Evolutionary conservation across 148 eudicot genomes (phyloP), one percentile per base, ranked within the genome.

Genomic region (Dianthus caryophyllus): DNA sequence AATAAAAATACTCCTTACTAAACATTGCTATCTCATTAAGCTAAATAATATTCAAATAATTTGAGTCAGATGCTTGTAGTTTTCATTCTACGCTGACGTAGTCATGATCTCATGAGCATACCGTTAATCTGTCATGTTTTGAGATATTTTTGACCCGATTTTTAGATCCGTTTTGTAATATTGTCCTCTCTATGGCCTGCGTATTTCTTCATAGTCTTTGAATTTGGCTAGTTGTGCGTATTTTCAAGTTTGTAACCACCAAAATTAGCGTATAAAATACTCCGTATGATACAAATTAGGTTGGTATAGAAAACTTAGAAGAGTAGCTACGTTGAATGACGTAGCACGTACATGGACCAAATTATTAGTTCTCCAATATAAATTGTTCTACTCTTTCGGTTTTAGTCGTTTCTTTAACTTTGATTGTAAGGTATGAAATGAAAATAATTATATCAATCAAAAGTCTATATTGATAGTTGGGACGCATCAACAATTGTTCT

Each of bases 101-200:
- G 64, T 64, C 62, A 54, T 24, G 17, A 27, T 17, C 24, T 64
- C 62, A 54, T 24, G 17, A 27, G 10, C 24, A 41, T 43, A 15
- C 64, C 24, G 48, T 71, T 71, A 63, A 43, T 29, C 31, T 36
- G 6, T 33, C 54, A 66, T 41, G 52, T 71, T 43, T 71, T 4
- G 21, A 14, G 52, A 43, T 10, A n/a, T n/a, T n/a, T 43, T 61
- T 43, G 51, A 63, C 51, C 51, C 52, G 14, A 9, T 9, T 44
- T 43, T 44, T 44, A n/a, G n/a, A n/a, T n/a, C n/a, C n/a, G n/a
- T 44, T 9, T 62, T 14, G 4, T 10, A 6, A 39, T 41, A 21
- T 60, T 60, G 6, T 56, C 2, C 20, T 33, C 6, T 36, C 20
- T 18, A 30, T 18, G 38, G 33, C 36, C 57, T 33, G 38, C 41